These are phyloP conservation scores for Ramaria sp. DNA, from an alignment of 768 basidiomycete species.

Conservation along the genomic window DNA sequence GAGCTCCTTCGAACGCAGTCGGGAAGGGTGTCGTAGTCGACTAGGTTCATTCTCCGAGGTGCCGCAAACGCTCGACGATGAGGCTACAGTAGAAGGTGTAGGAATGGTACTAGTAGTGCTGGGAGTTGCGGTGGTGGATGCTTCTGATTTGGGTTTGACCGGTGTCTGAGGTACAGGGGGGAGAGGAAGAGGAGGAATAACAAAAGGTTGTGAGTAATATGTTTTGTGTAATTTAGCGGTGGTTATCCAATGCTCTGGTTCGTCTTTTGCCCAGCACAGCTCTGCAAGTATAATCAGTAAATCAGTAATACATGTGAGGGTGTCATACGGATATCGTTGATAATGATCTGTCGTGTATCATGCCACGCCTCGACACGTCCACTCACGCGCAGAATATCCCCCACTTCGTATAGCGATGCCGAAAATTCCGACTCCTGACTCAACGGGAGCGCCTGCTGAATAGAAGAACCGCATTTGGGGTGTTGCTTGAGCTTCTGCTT, in stretches of 20 bases:
- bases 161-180: slow-evolving; percentile 10
- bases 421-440: slow-evolving; percentile 25
- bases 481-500: slow-evolving; percentile 6
- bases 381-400: slow-evolving; percentile 33
- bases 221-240: slow-evolving; percentile 43
- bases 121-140: not conserved
- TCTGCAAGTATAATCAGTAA: not conserved
- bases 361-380: slow-evolving; percentile 34
- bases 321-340: slow-evolving; percentile 40
- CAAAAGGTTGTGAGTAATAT: slow-evolving; percentile 45
- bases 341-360: slow-evolving; percentile 34
- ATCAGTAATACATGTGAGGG: not conserved
- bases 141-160: slow-evolving; percentile 1
- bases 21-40: slow-evolving; percentile 63
- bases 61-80: slow-evolving; percentile 4
- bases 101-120: not conserved
- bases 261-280: slow-evolving; percentile 37
- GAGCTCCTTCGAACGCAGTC: slow-evolving; percentile 54
- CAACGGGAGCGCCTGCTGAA: slow-evolving; percentile 14
- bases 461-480: slow-evolving; percentile 4
- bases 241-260: slow-evolving; percentile 42
- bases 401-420: slow-evolving; percentile 20
- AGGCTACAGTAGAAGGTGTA: slow-evolving; percentile 14
- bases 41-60: slow-evolving; percentile 20
- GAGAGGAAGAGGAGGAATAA: slow-evolving; percentile 26